A percentile compares a stretch with the other conserved stretches of the same genome.
Conservation (phyloP, 352 stramenopile species). For the Achlya hypogyna region DNA sequence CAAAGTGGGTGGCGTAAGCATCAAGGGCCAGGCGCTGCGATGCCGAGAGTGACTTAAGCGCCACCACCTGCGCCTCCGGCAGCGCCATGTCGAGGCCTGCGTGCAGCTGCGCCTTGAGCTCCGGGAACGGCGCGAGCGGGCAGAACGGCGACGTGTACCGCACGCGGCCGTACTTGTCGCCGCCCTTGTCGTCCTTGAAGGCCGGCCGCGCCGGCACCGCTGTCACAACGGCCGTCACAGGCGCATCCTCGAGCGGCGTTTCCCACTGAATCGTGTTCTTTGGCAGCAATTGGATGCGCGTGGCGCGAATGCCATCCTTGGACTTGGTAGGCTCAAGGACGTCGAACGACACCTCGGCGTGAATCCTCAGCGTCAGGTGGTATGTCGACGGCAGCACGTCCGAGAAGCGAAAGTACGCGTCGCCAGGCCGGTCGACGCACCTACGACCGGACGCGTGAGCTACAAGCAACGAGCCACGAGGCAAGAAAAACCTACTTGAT, state of each 20-base stretch:
- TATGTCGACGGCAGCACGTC: slow-evolving; percentile 49
- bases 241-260: slow-evolving; percentile 28
- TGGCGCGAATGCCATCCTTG: slow-evolving; percentile 39
- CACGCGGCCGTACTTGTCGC: slow-evolving; percentile 35
- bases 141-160: slow-evolving; percentile 26
- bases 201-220: slow-evolving; percentile 30
- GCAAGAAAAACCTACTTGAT: slow-evolving; percentile 36
- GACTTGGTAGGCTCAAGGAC: slow-evolving; percentile 35
- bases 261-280: slow-evolving; percentile 60
- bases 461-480: neutral
- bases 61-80: slow-evolving; percentile 25
- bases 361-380: slow-evolving; percentile 35
- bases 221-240: slow-evolving; percentile 37
- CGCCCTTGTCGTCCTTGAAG: slow-evolving; percentile 25
- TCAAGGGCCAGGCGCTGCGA: slow-evolving; percentile 52
- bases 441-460: neutral
- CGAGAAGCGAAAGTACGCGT: slow-evolving; percentile 71
- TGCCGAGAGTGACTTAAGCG: slow-evolving; percentile 37
- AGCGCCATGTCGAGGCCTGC: slow-evolving; percentile 23
- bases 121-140: slow-evolving; percentile 47
- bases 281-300: slow-evolving; percentile 47
- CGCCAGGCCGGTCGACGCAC: slow-evolving; percentile 45
- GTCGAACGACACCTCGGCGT: slow-evolving; percentile 66
- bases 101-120: slow-evolving; percentile 43
- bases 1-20: slow-evolving; percentile 55